These are phyloP conservation scores for Venturia effusa DNA, from an alignment of 2,329 filamentous ascomycete genomes.

Conservation along the genomic window DNA sequence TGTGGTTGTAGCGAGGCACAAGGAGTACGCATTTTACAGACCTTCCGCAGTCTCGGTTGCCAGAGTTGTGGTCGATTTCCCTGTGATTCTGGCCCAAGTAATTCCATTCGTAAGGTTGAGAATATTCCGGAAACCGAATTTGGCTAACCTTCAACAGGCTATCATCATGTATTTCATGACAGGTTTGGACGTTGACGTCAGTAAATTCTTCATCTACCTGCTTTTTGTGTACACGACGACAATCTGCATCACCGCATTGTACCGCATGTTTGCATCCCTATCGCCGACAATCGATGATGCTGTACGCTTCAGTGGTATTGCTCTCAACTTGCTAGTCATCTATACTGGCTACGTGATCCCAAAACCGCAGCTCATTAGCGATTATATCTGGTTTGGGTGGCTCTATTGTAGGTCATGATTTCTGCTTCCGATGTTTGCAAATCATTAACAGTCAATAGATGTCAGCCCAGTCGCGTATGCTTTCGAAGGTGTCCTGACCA, in stretches of 20 bases:
- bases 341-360: conserved; percentile 25
- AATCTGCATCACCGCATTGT: conserved; percentile 34
- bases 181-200: conserved; percentile 32
- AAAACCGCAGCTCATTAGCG: conserved; percentile 20
- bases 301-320: conserved; percentile 21
- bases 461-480: conserved; percentile 19
- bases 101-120: conserved; percentile 38
- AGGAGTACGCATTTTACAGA: conserved; percentile 59
- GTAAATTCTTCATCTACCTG: conserved; percentile 38
- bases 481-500: conserved; percentile 29
- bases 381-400: conserved; percentile 14
- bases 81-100: conserved; percentile 31
- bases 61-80: conserved; percentile 29
- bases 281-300: conserved; percentile 17
- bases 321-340: conserved; percentile 20
- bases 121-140: conserved; percentile 12
- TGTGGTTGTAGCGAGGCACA: conserved; percentile 56
- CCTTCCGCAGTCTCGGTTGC: conserved; percentile 44
- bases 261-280: conserved; percentile 30
- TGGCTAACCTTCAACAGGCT: conserved; percentile 19
- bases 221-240: conserved; percentile 32
- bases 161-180: conserved; percentile 42
- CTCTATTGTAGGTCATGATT: neutral
- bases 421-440: neutral
- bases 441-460: neutral